Evolutionary conservation across 371 early-diverging fungal species (phyloP).

Genomic region (Mucor racemosus): DNA sequence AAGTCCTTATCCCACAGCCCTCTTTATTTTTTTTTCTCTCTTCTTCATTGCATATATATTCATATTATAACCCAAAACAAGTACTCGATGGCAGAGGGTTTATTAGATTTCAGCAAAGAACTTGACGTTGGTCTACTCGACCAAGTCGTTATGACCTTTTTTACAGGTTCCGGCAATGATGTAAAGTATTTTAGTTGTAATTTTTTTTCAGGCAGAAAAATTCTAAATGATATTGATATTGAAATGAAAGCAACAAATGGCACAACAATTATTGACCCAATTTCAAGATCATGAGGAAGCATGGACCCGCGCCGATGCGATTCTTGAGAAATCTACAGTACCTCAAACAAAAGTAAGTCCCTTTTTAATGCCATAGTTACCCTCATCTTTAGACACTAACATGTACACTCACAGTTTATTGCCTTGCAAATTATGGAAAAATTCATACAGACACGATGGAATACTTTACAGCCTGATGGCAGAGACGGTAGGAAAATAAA

Average conservation of each 20-base stretch:
- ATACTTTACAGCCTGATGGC: conserved; percentile 88
- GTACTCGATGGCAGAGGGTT: conserved; percentile 53
- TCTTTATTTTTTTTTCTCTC: neutral
- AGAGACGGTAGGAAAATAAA: conserved; percentile 71
- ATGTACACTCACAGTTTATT: conserved; percentile 72
- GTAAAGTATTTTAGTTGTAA: conserved; percentile 43
- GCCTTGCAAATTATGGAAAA: conserved; percentile 97
- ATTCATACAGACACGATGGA: conserved; percentile 98
- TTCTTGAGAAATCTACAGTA: conserved; percentile 85
- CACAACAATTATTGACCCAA: conserved; percentile 83
- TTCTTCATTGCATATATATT: neutral
- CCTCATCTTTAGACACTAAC: neutral
- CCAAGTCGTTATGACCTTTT: conserved; percentile 86
- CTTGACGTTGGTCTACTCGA: conserved; percentile 88
- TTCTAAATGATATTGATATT: neutral
- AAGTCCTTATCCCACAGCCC: neutral
- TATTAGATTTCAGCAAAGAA: conserved; percentile 90
- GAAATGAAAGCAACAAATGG: conserved; percentile 72
- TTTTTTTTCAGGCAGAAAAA: neutral
- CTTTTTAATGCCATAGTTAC: neutral
- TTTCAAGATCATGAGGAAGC: conserved; percentile 98
- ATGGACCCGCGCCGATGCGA: conserved; percentile 95
- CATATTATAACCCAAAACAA: neutral
- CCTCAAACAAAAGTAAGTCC: conserved; percentile 85
- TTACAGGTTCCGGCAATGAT: conserved; percentile 68